These are phyloP conservation scores for Harringtonia lauricola DNA, from an alignment of 2,329 filamentous ascomycete species.

Conservation along the genomic window DNA sequence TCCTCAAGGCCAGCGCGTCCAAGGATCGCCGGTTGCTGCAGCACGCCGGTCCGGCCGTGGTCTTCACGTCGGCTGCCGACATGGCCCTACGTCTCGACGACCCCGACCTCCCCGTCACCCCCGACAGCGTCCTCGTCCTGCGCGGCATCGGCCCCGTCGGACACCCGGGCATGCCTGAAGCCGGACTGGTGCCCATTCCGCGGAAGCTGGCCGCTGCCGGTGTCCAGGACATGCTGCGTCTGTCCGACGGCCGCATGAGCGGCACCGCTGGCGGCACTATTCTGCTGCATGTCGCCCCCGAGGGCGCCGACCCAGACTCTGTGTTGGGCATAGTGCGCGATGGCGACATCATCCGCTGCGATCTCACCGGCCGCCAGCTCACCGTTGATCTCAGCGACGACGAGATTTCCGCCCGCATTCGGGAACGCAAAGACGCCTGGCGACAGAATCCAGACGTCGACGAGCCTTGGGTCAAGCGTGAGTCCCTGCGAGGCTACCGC, in stretches of 20 bases:
- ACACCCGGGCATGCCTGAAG: constrained; percentile 58
- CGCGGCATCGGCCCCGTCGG: constrained; percentile 15
- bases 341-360: constrained; percentile 70
- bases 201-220: constrained; percentile 68
- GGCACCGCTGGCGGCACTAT: constrained; percentile 86
- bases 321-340: constrained; percentile 67
- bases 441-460: too few relatives aligned
- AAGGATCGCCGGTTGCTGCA: constrained; percentile 55
- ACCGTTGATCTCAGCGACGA: constrained; percentile 51
- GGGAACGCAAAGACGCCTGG: too few relatives aligned
- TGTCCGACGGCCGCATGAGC: constrained; percentile 80
- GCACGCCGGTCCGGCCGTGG: constrained; percentile 39
- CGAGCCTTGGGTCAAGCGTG: too few relatives aligned
- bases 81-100: constrained; percentile 52
- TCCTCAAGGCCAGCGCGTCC: constrained; percentile 79
- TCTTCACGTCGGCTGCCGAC: constrained; percentile 68
- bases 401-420: constrained; percentile 40
- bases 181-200: constrained; percentile 51
- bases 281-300: constrained; percentile 76
- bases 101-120: constrained; percentile 48
- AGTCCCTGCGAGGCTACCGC: too few relatives aligned
- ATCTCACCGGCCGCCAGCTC: constrained; percentile 55
- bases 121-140: constrained; percentile 60
- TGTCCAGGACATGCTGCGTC: constrained; percentile 67
- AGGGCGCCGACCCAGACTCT: constrained; percentile 65